Evolutionary conservation across 2,329 filamentous ascomycete genomes (phyloP), one percentile per base, ranked within the genome.

Genomic region (Cephalotrichum gorgonifer): DNA sequence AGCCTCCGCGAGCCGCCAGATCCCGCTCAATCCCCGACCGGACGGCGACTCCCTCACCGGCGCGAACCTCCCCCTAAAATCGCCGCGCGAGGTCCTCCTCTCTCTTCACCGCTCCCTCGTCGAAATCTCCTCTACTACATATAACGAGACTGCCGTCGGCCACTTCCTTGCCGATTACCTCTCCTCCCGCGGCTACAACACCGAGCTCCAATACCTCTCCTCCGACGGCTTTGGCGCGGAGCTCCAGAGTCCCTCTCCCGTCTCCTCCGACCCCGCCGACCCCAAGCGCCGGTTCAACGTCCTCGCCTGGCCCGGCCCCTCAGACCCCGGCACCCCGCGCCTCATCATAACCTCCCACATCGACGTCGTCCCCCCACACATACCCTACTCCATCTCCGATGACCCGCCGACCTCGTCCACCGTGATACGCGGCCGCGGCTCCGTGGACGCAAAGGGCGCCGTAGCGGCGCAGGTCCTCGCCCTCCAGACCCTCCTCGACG

Each of bases 311-410:
- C 70, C 67, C 1, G 64, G 78, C 52, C 56, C 56, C 2, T 67
- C 66, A 23, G 62, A 65, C 43, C 64, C 66, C 15, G 70, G 73
- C 33, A 67, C 73, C 9, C 76, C 81, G 2, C 74, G 73, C 30
- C 70, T 87, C 11, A 69, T 88, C n/a, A 65, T 90, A 2, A 82
- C 82, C 1, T 89, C 84, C 50, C 89, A 95, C 62, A 91, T 95
- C 57, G 90, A 96, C 58, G 77, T 77, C 2, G 83, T 87, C 0
- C 84, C 86, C 1, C 86, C 86, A 0, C 80, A 78, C 61, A 84
- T 87, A 51, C 82, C 82, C 0, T 88, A 88, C 63, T 70, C 71
- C 39, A 74, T 81, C 9, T 70, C 74, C 28, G 66, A 73, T 35
- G 71, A 73, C 7, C 58, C 61, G 15, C 59, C 70, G 31, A 70